These are phyloP conservation scores for Hortaea werneckii DNA, from an alignment of 2,329 filamentous ascomycete species.

Conservation along the genomic window DNA sequence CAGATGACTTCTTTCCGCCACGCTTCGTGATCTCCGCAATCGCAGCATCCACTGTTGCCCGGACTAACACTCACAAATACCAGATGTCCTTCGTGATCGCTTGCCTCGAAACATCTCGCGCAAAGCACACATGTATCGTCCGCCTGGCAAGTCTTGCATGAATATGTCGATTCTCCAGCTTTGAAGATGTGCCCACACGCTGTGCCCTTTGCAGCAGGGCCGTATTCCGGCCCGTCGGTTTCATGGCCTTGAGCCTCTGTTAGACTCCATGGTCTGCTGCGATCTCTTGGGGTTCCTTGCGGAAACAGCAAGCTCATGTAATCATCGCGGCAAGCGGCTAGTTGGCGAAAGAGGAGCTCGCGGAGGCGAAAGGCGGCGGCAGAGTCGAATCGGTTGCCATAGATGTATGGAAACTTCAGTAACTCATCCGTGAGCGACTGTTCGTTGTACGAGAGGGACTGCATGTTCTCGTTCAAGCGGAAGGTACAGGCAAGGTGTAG, in stretches of 20 bases:
- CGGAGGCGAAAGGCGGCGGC: conserved; percentile 63
- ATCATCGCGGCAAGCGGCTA: conserved; percentile 64
- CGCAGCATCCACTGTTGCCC: conserved; percentile 91
- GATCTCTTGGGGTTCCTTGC: conserved; percentile 7
- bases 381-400: conserved; percentile 65
- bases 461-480: conserved; percentile 13
- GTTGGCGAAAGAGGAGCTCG: conserved; percentile 72
- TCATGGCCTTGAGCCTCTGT: conserved; percentile 75
- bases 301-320: conserved; percentile 77
- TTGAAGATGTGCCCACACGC: conserved; percentile 97
- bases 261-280: conserved; percentile 52
- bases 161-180: conserved; percentile 83
- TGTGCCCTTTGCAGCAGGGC: conserved; percentile 79
- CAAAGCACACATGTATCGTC: conserved; percentile 96
- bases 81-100: conserved; percentile 87
- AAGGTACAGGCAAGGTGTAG: not conserved
- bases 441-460: conserved; percentile 44
- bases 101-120: conserved; percentile 87
- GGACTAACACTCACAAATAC: conserved; percentile 80
- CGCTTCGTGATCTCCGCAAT: conserved; percentile 91
- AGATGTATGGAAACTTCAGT: conserved; percentile 62
- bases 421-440: conserved; percentile 75
- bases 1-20: conserved; percentile 84
- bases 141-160: conserved; percentile 84
- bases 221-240: conserved; percentile 91